Evolutionary conservation across 2,329 filamentous ascomycete species (phyloP).

Genomic region (Teratosphaeria destructans): DNA sequence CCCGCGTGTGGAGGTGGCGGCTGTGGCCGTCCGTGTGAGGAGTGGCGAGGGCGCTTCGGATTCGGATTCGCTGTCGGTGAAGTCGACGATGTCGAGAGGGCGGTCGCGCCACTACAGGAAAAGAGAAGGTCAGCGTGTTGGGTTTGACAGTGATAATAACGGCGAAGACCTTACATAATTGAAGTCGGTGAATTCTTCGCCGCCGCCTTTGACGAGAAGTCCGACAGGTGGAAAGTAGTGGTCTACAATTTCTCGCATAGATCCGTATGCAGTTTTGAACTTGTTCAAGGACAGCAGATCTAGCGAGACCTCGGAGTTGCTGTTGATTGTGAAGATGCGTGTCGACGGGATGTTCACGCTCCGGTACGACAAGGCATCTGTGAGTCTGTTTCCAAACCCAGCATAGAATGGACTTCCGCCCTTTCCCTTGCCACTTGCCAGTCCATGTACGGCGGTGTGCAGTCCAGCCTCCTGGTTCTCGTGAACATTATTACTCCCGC

Average conservation of each 20-base stretch:
- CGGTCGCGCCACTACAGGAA: constrained; percentile 61
- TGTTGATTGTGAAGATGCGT: constrained; percentile 97
- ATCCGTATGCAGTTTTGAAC: constrained; percentile 92
- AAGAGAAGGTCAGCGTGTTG: background rate
- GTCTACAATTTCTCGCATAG: constrained; percentile 93
- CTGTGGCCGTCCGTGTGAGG: constrained; percentile 9
- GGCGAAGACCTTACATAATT: constrained; percentile 47
- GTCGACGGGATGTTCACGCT: constrained; percentile 91
- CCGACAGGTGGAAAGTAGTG: constrained; percentile 94
- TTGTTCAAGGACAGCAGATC: constrained; percentile 86
- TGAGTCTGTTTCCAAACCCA: constrained; percentile 91
- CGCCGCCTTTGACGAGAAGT: constrained; percentile 75
- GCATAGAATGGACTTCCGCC: constrained; percentile 70
- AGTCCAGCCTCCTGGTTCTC: constrained; percentile 20
- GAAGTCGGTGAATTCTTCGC: constrained; percentile 94
- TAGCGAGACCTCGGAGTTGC: constrained; percentile 86
- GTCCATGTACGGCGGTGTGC: constrained; percentile 9
- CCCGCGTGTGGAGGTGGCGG: constrained; percentile 1
- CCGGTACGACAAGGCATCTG: constrained; percentile 90
- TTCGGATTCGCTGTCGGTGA: constrained; percentile 63
- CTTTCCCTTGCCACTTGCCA: constrained; percentile 16
- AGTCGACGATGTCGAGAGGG: constrained; percentile 76
- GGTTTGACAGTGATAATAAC: background rate
- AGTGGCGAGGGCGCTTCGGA: constrained; percentile 15
- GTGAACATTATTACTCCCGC: constrained; percentile 22